These are phyloP conservation scores for Trichoderma sp. DNA, from an alignment of 2,329 filamentous ascomycete genomes.

Conservation along the genomic window DNA sequence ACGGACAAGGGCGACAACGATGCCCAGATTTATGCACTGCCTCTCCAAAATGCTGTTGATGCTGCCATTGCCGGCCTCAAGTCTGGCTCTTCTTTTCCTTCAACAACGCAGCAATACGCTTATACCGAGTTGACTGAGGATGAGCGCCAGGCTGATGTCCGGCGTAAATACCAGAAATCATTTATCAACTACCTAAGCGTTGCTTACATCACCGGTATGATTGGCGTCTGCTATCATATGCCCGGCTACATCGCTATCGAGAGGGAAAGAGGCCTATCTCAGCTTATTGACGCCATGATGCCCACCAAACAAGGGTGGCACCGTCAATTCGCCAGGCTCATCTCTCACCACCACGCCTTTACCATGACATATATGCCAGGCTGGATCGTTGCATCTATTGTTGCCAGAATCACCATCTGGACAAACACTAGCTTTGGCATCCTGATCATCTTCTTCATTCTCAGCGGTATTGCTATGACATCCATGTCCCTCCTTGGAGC, in stretches of 20 bases:
- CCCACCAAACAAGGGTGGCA: constrained; percentile 55
- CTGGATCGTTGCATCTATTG: constrained; percentile 42
- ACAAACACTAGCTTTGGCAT: constrained; percentile 56
- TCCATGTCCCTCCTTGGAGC: constrained; percentile 75
- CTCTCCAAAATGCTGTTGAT: constrained; percentile 68
- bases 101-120: constrained; percentile 30
- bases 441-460: constrained; percentile 66
- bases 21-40: constrained; percentile 63
- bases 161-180: constrained; percentile 59
- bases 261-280: constrained; percentile 67
- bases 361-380: constrained; percentile 60
- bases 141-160: constrained; percentile 55
- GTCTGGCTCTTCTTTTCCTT: constrained; percentile 28
- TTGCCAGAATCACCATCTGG: constrained; percentile 28
- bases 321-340: constrained; percentile 33
- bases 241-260: constrained; percentile 69
- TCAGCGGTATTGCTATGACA: constrained; percentile 69
- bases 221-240: constrained; percentile 69
- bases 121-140: constrained; percentile 39
- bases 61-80: constrained; percentile 49
- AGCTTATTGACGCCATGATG: constrained; percentile 76
- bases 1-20: constrained; percentile 59
- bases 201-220: constrained; percentile 66
- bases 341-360: constrained; percentile 67
- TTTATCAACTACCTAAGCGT: constrained; percentile 65